Conservation (phyloP, 2,329 filamentous ascomycete genomes). For the Alternaria hordeiaustralica region DNA sequence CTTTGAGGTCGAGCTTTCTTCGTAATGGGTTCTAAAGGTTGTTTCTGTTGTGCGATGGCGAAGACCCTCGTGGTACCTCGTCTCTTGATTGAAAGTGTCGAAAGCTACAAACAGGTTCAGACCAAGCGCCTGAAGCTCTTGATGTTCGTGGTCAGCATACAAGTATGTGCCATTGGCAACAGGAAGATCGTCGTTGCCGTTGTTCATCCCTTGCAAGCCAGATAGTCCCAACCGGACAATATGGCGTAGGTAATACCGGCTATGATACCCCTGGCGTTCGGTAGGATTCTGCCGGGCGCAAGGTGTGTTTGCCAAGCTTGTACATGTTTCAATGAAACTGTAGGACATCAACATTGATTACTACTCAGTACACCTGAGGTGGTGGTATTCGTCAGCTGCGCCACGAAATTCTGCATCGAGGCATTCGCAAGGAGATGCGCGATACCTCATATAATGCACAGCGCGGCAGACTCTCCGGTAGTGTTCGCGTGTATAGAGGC, state of each 20-base stretch:
- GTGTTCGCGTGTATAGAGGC: background rate
- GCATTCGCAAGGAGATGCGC: background rate
- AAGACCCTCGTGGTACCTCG: background rate
- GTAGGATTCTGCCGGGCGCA: conserved; percentile 10
- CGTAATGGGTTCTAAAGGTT: background rate
- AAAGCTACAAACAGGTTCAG: background rate
- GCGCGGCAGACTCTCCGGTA: background rate
- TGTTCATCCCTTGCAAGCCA: background rate
- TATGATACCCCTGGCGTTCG: conserved; percentile 8
- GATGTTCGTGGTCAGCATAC: background rate
- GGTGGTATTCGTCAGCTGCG: background rate
- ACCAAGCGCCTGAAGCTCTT: background rate
- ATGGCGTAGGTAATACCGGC: conserved; percentile 2
- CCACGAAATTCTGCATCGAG: background rate
- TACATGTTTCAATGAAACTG: background rate
- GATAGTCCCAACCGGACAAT: background rate
- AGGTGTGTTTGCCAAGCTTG: background rate
- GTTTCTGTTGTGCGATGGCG: background rate
- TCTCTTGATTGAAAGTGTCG: background rate
- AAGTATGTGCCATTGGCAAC: background rate
- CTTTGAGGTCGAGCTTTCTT: background rate
- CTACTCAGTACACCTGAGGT: background rate
- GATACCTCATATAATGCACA: background rate
- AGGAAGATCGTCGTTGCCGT: background rate
- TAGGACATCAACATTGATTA: conserved; percentile 7